Evolutionary conservation across 306 rosid species (phyloP), one percentile per base, ranked within the genome.

Genomic region (Quercus engelmannii): DNA sequence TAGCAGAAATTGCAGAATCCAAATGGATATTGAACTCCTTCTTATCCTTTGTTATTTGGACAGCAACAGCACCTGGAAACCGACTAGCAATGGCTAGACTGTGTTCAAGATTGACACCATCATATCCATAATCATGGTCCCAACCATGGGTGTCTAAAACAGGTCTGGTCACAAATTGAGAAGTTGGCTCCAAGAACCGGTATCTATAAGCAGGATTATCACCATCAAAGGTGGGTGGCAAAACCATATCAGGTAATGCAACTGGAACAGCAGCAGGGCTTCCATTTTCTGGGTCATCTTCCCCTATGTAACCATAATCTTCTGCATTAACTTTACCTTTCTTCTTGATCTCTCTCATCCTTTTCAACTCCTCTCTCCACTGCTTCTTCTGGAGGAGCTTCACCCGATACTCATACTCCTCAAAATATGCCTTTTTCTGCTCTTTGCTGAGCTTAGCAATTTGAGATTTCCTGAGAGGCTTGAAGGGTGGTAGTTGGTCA

Each of bases 101-200:
- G 0, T 91, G 90, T 74, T 96, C 99, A 71, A 96, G 81, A 88
- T 93, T 96, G 74, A 96, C 98, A 69, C 99, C 98, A 52, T 96
- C 99, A 26, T 96, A 96, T 71, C 99, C 99, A 77, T 94, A 96
- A 76, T 96, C 99, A 73, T 96, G 99, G 89, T 96, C 99, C 99
- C 99, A 96, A 55, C 99, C 94, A 76, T 96, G 98, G 51, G 90
- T 82, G 81, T 93, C 99, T 76, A 96, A 82, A 64, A 96, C 99
- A 12, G 99, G 98, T 91, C 99, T 88, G 5, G 99, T 94, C 83
- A 89, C 75, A 73, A 93, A 88, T 87, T 93, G 99, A 62, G 99
- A 96, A 57, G 93, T 91, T 9, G 99, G 98, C 86, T 96, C 99
- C 86, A 96, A 82, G 87, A 93, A 93, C 30, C 99, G 98, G 89